Evolutionary conservation across 495 filamentous ascomycete species (phyloP).

Genomic region (Pyrenopolyporus hunteri): DNA sequence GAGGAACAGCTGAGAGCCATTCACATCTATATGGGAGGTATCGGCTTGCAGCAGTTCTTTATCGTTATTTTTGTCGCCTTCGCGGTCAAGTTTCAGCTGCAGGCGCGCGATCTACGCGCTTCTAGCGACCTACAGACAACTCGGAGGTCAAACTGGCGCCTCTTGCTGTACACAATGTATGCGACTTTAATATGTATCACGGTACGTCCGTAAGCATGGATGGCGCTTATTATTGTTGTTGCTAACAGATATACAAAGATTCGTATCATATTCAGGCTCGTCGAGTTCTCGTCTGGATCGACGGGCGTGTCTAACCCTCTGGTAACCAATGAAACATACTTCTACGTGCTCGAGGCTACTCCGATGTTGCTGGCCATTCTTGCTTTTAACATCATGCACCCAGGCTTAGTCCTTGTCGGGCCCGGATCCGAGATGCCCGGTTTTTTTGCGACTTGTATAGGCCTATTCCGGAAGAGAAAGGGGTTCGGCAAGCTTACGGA

Average conservation of each 20-base stretch:
- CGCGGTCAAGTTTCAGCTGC: slow-evolving; percentile 51
- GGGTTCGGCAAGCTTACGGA: not conserved
- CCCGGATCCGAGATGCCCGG: slow-evolving; percentile 41
- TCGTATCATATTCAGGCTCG: slow-evolving; percentile 63
- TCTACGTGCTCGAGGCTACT: slow-evolving; percentile 55
- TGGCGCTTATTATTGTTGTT: not conserved
- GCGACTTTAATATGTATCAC: slow-evolving; percentile 51
- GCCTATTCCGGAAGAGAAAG: slow-evolving; percentile 6
- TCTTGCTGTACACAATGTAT: slow-evolving; percentile 52
- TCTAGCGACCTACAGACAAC: slow-evolving; percentile 17
- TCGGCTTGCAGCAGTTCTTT: slow-evolving; percentile 57
- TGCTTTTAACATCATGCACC: slow-evolving; percentile 57
- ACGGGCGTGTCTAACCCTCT: slow-evolving; percentile 49
- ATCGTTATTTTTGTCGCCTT: slow-evolving; percentile 53
- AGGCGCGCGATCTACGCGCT: slow-evolving; percentile 20
- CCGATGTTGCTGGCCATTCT: slow-evolving; percentile 61
- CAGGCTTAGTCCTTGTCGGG: slow-evolving; percentile 59
- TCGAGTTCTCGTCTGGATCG: slow-evolving; percentile 57
- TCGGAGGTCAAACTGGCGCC: slow-evolving; percentile 45
- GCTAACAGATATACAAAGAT: slow-evolving; percentile 40
- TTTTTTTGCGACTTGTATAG: slow-evolving; percentile 12
- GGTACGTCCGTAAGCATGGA: slow-evolving; percentile 32
- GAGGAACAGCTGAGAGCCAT: slow-evolving; percentile 44
- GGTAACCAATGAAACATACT: slow-evolving; percentile 56
- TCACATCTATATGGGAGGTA: slow-evolving; percentile 60